phyloP scores from a whole-genome alignment of 2,329 filamentous ascomycete genomes.

The Esteya vermicola region DNA sequence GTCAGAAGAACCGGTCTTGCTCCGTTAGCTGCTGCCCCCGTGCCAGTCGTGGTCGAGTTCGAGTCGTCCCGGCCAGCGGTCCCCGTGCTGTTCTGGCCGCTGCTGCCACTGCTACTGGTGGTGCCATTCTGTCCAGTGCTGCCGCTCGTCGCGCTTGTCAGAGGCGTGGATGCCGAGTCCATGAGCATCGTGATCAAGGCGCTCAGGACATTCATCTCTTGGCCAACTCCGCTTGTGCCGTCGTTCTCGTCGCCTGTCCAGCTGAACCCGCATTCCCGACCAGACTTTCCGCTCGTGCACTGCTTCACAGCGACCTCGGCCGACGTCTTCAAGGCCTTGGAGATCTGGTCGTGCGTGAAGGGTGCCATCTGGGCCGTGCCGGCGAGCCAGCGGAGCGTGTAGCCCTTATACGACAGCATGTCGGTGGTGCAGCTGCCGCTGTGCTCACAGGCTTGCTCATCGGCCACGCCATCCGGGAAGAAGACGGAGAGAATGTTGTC shows the following conservation, averaged over 20 bases:
- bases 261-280: conserved; percentile 22
- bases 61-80: no score
- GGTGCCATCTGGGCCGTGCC: conserved; percentile 48
- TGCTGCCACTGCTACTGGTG: no score
- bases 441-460: conserved; percentile 50
- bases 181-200: no score
- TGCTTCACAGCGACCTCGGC: conserved; percentile 42
- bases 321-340: conserved; percentile 36
- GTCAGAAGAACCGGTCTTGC: no score
- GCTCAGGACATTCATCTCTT: conserved; percentile 58
- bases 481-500: conserved; percentile 40
- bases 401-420: conserved; percentile 49
- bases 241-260: conserved; percentile 28
- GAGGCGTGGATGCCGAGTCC: no score
- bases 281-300: conserved; percentile 42
- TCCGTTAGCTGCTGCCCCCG: no score
- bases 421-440: conserved; percentile 45
- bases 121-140: no score
- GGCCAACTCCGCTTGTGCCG: conserved; percentile 47
- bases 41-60: no score
- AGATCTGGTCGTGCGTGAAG: conserved; percentile 36
- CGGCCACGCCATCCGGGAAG: conserved; percentile 39
- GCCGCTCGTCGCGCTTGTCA: no score
- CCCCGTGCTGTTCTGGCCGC: no score
- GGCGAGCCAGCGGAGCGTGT: conserved; percentile 45